A percentile compares a stretch with the other conserved stretches of the same genome.
Conservation (phyloP, 1,139 yeast genomes). For the Magnusiomyces suaveolens region DNA sequence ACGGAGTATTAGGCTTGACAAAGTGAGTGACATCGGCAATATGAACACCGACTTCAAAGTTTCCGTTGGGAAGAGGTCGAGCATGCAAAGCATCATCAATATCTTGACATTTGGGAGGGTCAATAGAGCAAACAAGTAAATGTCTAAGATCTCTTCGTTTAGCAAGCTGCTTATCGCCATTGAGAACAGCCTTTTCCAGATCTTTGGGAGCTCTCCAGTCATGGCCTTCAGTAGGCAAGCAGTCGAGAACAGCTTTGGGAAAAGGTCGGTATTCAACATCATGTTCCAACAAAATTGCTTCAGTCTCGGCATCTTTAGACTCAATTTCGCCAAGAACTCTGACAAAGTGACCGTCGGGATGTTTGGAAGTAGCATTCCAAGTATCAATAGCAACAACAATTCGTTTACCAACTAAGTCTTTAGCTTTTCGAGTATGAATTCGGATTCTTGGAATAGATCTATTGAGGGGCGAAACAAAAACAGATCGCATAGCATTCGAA, state of each 20-base stretch:
- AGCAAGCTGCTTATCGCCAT: constrained; percentile 34
- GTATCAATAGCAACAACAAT: constrained; percentile 86
- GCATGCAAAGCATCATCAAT: constrained; percentile 98
- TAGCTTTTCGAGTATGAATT: constrained; percentile 78
- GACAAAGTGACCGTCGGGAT: constrained; percentile 93
- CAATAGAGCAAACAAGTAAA: constrained; percentile 85
- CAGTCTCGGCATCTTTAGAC: constrained; percentile 91
- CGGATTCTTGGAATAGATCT: constrained; percentile 77
- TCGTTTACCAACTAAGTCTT: constrained; percentile 72
- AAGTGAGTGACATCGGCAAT: constrained; percentile 98
- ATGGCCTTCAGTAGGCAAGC: constrained; percentile 88
- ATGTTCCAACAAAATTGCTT: constrained; percentile 84
- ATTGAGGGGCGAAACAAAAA: constrained; percentile 85
- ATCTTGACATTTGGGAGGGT: constrained; percentile 98
- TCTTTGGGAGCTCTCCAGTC: constrained; percentile 80
- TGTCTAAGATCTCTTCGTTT: constrained; percentile 76
- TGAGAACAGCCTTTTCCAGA: constrained; percentile 33
- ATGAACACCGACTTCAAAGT: constrained; percentile 95
- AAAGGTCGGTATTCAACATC: constrained; percentile 96
- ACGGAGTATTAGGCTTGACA: constrained; percentile 83
- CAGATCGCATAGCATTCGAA: constrained; percentile 51
- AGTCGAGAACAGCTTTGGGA: constrained; percentile 80
- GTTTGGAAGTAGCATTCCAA: constrained; percentile 78
- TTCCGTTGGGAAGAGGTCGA: constrained; percentile 71
- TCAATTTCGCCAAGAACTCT: constrained; percentile 84